Conservation (phyloP, 257 asterid species). For the Forsythia viridissima region DNA sequence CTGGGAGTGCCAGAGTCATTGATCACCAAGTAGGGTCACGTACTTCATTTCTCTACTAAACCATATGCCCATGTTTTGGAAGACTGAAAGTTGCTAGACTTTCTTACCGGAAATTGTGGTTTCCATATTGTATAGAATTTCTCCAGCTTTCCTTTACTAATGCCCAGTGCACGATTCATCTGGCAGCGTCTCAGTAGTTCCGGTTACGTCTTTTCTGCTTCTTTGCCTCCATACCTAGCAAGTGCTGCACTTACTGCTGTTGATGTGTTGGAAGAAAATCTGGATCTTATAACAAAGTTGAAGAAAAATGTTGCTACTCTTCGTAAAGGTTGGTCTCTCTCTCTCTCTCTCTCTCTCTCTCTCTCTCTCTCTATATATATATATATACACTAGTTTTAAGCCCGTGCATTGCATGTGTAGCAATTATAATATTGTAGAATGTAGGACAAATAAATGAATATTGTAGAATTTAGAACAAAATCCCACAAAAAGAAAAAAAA, state of each 20-base stretch:
- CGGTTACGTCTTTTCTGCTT: constrained; percentile 90
- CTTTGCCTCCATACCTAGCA: constrained; percentile 93
- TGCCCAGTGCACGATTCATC: constrained; percentile 10
- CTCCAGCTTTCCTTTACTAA: constrained; percentile 28
- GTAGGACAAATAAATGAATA: too few species aligned
- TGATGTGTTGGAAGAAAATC: constrained; percentile 74
- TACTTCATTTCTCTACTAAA: constrained; percentile 11
- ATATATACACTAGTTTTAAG: too few species aligned
- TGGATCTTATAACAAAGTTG: constrained; percentile 59
- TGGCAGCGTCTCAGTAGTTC: constrained; percentile 92
- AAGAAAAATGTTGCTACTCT: constrained; percentile 53
- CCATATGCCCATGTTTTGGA: neutral
- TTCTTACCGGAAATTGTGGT: neutral
- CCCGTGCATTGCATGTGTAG: too few species aligned
- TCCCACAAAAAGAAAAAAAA: too few species aligned
- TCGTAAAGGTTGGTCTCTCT: constrained; percentile 46
- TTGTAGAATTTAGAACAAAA: too few species aligned
- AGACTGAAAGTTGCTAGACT: neutral
- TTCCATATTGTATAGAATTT: neutral
- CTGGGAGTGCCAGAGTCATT: constrained; percentile 84
- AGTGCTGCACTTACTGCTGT: constrained; percentile 89
- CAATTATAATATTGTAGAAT: too few species aligned
- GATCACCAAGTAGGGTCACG: constrained; percentile 76
- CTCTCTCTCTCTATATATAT: too few species aligned
- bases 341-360: too few species aligned